These are phyloP conservation scores for Jaapia argillacea DNA, from an alignment of 768 basidiomycete species.

Conservation along the genomic window DNA sequence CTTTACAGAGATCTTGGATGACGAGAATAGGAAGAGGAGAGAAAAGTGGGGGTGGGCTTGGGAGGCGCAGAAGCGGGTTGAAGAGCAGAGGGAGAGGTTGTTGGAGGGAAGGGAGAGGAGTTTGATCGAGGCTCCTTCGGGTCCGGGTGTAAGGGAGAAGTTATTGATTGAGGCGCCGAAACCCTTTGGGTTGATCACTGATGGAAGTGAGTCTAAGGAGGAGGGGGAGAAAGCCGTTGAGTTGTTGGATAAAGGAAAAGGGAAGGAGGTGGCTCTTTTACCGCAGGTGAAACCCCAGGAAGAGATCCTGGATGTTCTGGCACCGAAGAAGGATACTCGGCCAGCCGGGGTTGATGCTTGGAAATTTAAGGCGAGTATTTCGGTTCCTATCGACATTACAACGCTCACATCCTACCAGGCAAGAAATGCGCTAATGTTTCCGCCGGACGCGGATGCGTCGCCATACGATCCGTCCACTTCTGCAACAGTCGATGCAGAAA, in stretches of 20 bases:
- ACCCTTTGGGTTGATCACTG: conserved; percentile 43
- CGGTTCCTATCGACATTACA: background rate
- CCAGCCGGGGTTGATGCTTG: conserved; percentile 68
- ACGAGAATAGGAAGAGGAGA: conserved; percentile 76
- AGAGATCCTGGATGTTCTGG: conserved; percentile 63
- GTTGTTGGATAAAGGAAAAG: conserved; percentile 15
- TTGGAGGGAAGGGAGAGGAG: conserved; percentile 58
- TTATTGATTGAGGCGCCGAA: conserved; percentile 53
- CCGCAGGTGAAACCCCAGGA: conserved; percentile 10
- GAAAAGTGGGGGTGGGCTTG: conserved; percentile 90
- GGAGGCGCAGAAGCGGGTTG: conserved; percentile 81
- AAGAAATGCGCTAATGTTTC: conserved; percentile 92
- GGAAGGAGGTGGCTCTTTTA: conserved; percentile 13
- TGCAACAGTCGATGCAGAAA: conserved; percentile 16
- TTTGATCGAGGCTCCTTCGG: conserved; percentile 58
- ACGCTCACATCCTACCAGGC: conserved; percentile 37
- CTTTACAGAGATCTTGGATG: conserved; percentile 85
- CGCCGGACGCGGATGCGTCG: conserved; percentile 82
- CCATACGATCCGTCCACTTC: conserved; percentile 49
- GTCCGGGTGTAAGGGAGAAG: conserved; percentile 56
- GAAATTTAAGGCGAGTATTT: conserved; percentile 60
- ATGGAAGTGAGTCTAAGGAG: conserved; percentile 11
- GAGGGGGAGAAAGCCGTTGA: conserved; percentile 15
- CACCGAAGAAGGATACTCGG: conserved; percentile 64
- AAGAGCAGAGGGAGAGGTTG: conserved; percentile 53